Evolutionary conservation across 805 yeast genomes (phyloP).

Genomic region (Starmerella riodocensis): DNA sequence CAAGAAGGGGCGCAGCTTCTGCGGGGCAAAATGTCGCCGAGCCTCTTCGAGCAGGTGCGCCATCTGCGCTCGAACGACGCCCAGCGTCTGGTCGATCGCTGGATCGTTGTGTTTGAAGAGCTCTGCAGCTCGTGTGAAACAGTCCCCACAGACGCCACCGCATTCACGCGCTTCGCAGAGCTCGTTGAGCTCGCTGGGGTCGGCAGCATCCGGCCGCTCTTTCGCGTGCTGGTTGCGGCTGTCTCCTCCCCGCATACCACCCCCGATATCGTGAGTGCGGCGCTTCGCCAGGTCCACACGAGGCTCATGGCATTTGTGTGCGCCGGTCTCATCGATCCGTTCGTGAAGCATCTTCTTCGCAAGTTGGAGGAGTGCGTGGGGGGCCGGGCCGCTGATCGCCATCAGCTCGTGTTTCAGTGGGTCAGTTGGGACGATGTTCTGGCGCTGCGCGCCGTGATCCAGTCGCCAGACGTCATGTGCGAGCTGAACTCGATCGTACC

Average conservation of each 20-base stretch:
- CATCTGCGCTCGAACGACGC: neutral
- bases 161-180: neutral
- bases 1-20: neutral
- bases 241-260: neutral
- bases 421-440: conserved; percentile 15
- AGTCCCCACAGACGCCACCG: neutral
- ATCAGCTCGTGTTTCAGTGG: conserved; percentile 4
- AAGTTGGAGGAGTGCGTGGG: conserved; percentile 2
- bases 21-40: neutral
- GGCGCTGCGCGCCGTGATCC: conserved; percentile 13
- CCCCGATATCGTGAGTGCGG: conserved; percentile 8
- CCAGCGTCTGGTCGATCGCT: neutral
- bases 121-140: neutral
- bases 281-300: conserved; percentile 15
- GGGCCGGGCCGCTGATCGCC: neutral
- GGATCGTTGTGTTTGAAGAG: neutral
- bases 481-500: conserved; percentile 13
- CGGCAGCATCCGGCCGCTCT: conserved; percentile 9
- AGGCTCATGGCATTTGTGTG: conserved; percentile 15
- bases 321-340: conserved; percentile 8
- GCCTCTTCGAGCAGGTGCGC: neutral
- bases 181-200: conserved; percentile 5
- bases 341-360: conserved; percentile 1
- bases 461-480: conserved; percentile 11
- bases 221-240: conserved; percentile 3